Conservation (phyloP, 257 asterid species). For the Gardenia jasminoides region DNA sequence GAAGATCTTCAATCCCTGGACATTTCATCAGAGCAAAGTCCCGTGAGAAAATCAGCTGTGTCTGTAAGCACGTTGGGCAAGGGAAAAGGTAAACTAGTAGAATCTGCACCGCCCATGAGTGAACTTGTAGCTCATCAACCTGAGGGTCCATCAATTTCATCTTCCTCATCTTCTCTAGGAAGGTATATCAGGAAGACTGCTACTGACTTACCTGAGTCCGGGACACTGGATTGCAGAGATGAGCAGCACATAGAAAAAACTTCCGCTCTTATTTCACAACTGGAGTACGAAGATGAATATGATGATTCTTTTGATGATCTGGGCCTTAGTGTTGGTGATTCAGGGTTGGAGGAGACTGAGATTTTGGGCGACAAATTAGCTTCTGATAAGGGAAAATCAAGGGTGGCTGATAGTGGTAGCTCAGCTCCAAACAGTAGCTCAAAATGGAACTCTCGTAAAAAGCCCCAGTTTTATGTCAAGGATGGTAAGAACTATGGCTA, state of each 20-base stretch:
- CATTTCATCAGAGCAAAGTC: slow-evolving; percentile 49
- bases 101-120: slow-evolving; percentile 31
- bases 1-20: slow-evolving; percentile 71
- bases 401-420: slow-evolving; percentile 39
- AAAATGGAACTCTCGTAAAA: slow-evolving; percentile 69
- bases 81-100: slow-evolving; percentile 79
- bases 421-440: slow-evolving; percentile 28
- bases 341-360: slow-evolving; percentile 67
- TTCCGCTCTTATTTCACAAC: slow-evolving; percentile 67
- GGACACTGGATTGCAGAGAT: slow-evolving; percentile 45
- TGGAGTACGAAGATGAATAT: slow-evolving; percentile 95
- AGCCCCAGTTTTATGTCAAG: slow-evolving; percentile 83
- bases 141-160: slow-evolving; percentile 45
- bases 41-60: slow-evolving; percentile 45
- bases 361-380: slow-evolving; percentile 29
- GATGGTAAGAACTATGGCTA: slow-evolving; percentile 96
- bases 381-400: slow-evolving; percentile 30
- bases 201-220: slow-evolving; percentile 36
- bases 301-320: slow-evolving; percentile 96
- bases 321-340: slow-evolving; percentile 77
- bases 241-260: slow-evolving; percentile 58
- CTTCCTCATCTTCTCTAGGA: slow-evolving; percentile 58
- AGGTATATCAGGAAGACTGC: slow-evolving; percentile 71
- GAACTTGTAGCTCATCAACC: slow-evolving; percentile 29
- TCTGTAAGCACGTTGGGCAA: slow-evolving; percentile 41